These are phyloP conservation scores for Thermoascus crustaceus DNA, from an alignment of 2,329 filamentous ascomycete species.

Conservation along the genomic window DNA sequence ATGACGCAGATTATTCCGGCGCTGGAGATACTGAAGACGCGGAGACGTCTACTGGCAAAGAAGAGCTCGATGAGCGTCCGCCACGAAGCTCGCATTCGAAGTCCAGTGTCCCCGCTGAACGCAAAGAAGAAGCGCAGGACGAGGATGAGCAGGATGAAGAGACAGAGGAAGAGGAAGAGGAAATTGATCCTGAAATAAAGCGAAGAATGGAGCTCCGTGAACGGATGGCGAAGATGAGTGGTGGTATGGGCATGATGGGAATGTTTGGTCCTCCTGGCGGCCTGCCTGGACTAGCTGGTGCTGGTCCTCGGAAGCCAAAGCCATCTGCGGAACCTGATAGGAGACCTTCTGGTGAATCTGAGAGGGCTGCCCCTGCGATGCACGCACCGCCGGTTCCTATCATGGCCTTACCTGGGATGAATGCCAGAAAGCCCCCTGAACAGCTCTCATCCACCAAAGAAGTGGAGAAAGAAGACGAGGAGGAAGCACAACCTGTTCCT, in stretches of 20 bases:
- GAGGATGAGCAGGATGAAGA: constrained; percentile 48
- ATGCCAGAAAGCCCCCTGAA: constrained; percentile 43
- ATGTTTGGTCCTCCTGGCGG: constrained; percentile 73
- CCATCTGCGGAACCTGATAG: constrained; percentile 22
- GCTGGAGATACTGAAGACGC: constrained; percentile 57
- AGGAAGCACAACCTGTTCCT: constrained; percentile 34
- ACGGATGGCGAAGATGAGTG: constrained; percentile 97
- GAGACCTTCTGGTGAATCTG: constrained; percentile 22
- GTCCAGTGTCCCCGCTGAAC: constrained; percentile 37
- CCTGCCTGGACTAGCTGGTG: constrained; percentile 51
- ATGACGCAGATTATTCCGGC: constrained; percentile 58
- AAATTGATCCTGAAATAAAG: constrained; percentile 77
- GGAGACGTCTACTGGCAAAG: constrained; percentile 58
- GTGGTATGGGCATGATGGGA: constrained; percentile 91
- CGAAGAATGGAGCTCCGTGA: constrained; percentile 83
- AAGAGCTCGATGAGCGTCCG: constrained; percentile 60
- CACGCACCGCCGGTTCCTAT: constrained; percentile 44
- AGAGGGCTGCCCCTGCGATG: constrained; percentile 20
- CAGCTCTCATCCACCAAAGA: constrained; percentile 38
- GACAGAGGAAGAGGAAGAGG: constrained; percentile 70
- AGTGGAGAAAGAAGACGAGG: constrained; percentile 45
- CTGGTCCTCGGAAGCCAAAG: constrained; percentile 43
- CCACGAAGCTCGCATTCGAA: constrained; percentile 13
- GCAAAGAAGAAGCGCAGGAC: constrained; percentile 39
- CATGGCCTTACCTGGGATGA: constrained; percentile 63